Evolutionary conservation across 495 filamentous ascomycete species (phyloP).

Genomic region (Sphaerosporella brunnea): DNA sequence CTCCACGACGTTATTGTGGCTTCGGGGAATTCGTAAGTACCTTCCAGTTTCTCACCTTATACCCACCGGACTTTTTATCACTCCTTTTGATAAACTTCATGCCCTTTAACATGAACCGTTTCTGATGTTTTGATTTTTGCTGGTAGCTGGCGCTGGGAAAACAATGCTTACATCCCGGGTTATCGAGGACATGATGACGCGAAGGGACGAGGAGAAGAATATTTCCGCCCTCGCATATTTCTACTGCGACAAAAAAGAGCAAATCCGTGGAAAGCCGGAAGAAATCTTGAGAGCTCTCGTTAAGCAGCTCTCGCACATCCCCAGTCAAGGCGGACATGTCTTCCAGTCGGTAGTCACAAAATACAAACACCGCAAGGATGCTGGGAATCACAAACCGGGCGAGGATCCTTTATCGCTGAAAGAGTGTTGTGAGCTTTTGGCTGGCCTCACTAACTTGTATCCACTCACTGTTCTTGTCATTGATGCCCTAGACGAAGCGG

Average conservation of each 20-base stretch:
- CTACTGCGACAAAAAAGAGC: conserved; percentile 12
- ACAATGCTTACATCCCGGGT: conserved; percentile 9
- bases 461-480: conserved; percentile 28
- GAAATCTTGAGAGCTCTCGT: conserved; percentile 4
- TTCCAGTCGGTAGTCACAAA: not conserved
- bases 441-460: not conserved
- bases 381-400: too few relatives aligned
- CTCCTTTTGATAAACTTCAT: too few relatives aligned
- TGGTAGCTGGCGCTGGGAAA: conserved; percentile 15
- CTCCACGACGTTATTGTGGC: conserved; percentile 24
- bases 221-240: conserved; percentile 7
- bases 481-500: conserved; percentile 34
- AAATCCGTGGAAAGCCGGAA: not conserved
- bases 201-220: not conserved
- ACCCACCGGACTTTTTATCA: too few relatives aligned
- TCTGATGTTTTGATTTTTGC: too few relatives aligned
- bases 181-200: not conserved
- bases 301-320: not conserved
- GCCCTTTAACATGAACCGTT: too few relatives aligned
- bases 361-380: not conserved
- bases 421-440: too few relatives aligned
- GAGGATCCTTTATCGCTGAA: too few relatives aligned
- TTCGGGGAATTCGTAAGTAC: conserved; percentile 24
- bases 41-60: too few relatives aligned
- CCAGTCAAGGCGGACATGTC: not conserved